A percentile compares a stretch with the other conserved stretches of the same genome.
These are phyloP conservation scores for Francoa sonchifolia DNA, from an alignment of 441 rosid genomes.

Conservation along the genomic window DNA sequence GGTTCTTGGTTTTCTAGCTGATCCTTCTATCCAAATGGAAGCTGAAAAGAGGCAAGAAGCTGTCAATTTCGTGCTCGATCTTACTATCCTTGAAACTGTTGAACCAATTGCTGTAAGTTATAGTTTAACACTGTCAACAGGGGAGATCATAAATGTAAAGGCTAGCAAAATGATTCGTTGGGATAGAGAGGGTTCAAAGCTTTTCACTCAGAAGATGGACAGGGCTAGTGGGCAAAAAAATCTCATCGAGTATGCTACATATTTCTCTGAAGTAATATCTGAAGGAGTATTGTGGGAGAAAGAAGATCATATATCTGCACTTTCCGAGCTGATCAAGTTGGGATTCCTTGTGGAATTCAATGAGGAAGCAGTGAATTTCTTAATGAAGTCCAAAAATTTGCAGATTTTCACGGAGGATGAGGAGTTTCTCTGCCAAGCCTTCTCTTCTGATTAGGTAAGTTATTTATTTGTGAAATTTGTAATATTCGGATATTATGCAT, in stretches of 20 bases:
- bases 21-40: constrained; percentile 33
- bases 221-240: constrained; percentile 19
- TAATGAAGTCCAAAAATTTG: constrained; percentile 53
- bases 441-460: constrained; percentile 17
- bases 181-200: constrained; percentile 36
- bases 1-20: constrained; percentile 44
- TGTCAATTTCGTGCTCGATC: constrained; percentile 27
- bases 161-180: constrained; percentile 37
- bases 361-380: constrained; percentile 37
- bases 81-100: constrained; percentile 27
- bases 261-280: constrained; percentile 40
- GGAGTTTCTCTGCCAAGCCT: constrained; percentile 31
- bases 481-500: too few relatives aligned
- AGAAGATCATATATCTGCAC: constrained; percentile 31
- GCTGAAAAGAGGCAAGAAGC: constrained; percentile 32
- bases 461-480: not conserved
- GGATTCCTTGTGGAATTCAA: constrained; percentile 45
- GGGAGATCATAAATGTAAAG: constrained; percentile 15
- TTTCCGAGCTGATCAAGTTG: constrained; percentile 46
- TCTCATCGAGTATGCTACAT: constrained; percentile 37
- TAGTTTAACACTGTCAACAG: constrained; percentile 25
- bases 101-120: constrained; percentile 29
- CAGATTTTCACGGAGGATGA: constrained; percentile 43
- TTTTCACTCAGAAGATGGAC: constrained; percentile 36
- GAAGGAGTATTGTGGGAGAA: constrained; percentile 49